These are phyloP conservation scores for Naematelia encephala DNA, from an alignment of 768 basidiomycete genomes.

Conservation along the genomic window DNA sequence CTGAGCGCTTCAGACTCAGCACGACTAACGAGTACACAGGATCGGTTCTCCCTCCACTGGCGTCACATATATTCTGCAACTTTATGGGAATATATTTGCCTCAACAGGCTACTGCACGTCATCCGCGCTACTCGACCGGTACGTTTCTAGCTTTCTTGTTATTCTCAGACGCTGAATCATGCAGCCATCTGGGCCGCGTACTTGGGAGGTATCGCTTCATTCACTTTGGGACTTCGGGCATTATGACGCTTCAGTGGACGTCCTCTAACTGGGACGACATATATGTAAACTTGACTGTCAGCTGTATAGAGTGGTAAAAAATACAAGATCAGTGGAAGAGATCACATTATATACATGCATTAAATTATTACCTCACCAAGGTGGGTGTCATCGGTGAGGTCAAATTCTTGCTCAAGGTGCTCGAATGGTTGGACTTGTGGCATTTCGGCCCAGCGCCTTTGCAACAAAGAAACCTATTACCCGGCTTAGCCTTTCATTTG, in stretches of 20 bases:
- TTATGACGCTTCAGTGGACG: too few species aligned
- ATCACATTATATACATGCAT: too few species aligned
- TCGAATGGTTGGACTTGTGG: background rate
- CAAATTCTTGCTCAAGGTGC: too few species aligned
- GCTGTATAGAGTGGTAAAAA: too few species aligned
- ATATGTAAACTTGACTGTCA: too few species aligned
- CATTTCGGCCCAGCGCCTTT: constrained; percentile 6
- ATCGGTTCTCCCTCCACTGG: constrained; percentile 71
- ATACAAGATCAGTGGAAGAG: too few species aligned
- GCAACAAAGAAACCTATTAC: constrained; percentile 6
- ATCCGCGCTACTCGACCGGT: constrained; percentile 59
- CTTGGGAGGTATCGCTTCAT: constrained; percentile 61
- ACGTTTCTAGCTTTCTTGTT: constrained; percentile 32
- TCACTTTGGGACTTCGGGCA: constrained; percentile 53
- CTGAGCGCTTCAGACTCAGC: background rate
- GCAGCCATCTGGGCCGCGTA: constrained; percentile 62
- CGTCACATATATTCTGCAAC: constrained; percentile 89
- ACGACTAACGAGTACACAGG: constrained; percentile 25
- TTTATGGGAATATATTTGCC: constrained; percentile 84
- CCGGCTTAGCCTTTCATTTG: background rate
- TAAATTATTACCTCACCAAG: too few species aligned
- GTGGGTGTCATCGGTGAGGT: too few species aligned
- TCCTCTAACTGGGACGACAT: too few species aligned
- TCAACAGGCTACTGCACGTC: constrained; percentile 57
- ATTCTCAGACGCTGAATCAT: background rate